Evolutionary conservation across 1,284 basidiomycete species (phyloP), one percentile per base, ranked within the genome.

Genomic region (Ustilago crameri): DNA sequence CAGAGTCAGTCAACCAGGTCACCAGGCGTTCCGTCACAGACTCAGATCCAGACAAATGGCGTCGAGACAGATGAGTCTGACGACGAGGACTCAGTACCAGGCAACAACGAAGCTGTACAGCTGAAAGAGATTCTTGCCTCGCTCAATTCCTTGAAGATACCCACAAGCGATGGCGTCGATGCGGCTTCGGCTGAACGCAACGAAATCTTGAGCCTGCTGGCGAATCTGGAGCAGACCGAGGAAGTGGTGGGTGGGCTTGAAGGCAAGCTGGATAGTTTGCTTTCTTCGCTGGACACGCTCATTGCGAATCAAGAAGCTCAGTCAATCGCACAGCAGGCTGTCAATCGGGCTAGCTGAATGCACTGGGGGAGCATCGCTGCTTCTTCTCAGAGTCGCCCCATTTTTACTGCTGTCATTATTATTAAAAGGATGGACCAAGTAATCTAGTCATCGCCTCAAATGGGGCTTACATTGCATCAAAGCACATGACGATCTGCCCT

Each of bases 201-300:
- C 48, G 68, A 71, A 54, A 71, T 71, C 32, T 43, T 71, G 37
- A 54, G 58, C 23, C 48, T 71, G 34, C 51, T 71, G 8, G 68
- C 62, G 26, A 71, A 71, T 23, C 18, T 71, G 17, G 68, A 71
- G 35, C 68, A 66, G 62, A 71, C 68, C 34, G 68, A 71, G 42
- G 62, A 71, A 30, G 57, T 71, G 32, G 68, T 71, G 4, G 62
- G 57, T 34, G 68, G 68, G 12, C 37, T 71, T 9, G 68, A 71
- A 42, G 62, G 68, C 44, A 63, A 60, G 54, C 51, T 71, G 17
- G 68, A 71, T 32, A 58, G 32, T 15, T 40, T 71, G 41, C 62
- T 71, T 3, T 55, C 62, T n/a, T 65, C 62, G 10, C 51, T 71
- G 10, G 68, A 71, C 30, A 53, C 56, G 18, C 34, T 71, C 9